phyloP scores from a whole-genome alignment of 2,329 filamentous ascomycete species.

The Diaporthe ilicicola region DNA sequence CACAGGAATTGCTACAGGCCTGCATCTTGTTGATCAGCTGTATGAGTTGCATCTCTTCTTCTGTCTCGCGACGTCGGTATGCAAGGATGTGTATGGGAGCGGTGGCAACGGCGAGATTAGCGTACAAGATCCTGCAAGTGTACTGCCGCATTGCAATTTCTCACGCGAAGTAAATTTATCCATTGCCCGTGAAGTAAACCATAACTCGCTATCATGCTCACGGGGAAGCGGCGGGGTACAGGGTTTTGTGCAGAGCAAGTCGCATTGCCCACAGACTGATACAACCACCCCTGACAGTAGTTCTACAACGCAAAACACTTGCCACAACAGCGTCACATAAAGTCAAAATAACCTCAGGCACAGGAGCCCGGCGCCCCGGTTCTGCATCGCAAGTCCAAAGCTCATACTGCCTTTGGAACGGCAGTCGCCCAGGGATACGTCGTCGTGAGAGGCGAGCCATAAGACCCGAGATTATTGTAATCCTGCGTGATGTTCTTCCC shows the following conservation, averaged over 20 bases:
- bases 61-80: background rate
- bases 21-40: background rate
- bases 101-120: background rate
- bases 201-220: background rate
- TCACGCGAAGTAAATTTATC: background rate
- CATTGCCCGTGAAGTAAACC: background rate
- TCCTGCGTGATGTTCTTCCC: conserved; percentile 55
- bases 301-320: background rate
- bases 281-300: background rate
- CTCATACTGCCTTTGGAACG: conserved; percentile 39
- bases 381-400: conserved; percentile 8
- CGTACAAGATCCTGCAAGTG: background rate
- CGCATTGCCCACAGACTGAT: background rate
- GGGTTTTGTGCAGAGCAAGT: background rate
- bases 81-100: background rate
- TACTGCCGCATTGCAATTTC: background rate
- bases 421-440: conserved; percentile 56
- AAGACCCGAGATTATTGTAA: conserved; percentile 54
- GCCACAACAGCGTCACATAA: background rate
- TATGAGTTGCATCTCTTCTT: background rate
- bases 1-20: conserved; percentile 3
- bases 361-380: conserved; percentile 4
- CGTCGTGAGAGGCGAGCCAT: conserved; percentile 52
- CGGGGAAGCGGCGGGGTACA: background rate
- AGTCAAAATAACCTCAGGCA: background rate